Percentiles rank a stretch among this genome's conserved stretches.
Conservation (phyloP, 352 stramenopile genomes). For the Peronospora belbahrii region DNA sequence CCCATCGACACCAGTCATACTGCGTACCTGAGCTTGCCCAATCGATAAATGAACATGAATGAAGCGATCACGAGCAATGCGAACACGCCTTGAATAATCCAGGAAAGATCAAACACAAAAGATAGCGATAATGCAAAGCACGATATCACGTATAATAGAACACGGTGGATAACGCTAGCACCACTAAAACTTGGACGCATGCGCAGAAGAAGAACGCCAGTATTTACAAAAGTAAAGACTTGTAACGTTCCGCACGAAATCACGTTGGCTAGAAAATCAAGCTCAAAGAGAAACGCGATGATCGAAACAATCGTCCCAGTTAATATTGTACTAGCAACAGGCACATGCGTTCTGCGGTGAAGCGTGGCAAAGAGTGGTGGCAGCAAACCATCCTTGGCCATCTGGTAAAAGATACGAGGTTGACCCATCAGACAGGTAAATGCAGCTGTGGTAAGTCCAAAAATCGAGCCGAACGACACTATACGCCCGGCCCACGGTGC, state of each 20-base stretch:
- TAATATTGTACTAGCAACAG: conserved; percentile 81
- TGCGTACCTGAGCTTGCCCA: conserved; percentile 51
- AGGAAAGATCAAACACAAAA: conserved; percentile 59
- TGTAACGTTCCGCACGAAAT: conserved; percentile 88
- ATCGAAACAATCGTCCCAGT: conserved; percentile 71
- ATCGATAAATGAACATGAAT: conserved; percentile 44
- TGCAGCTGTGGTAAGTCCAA: conserved; percentile 84
- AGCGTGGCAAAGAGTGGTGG: conserved; percentile 57
- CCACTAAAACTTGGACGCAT: conserved; percentile 43
- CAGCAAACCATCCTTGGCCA: conserved; percentile 81
- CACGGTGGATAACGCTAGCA: conserved; percentile 35
- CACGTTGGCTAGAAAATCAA: conserved; percentile 88
- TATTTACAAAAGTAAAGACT: conserved; percentile 92
- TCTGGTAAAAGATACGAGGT: conserved; percentile 89
- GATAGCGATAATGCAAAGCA: conserved; percentile 59
- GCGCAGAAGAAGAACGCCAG: conserved; percentile 79
- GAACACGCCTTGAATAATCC: conserved; percentile 31
- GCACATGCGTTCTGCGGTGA: conserved; percentile 54
- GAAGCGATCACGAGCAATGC: conserved; percentile 28
- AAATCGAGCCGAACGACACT: conserved; percentile 89
- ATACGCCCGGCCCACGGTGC: conserved; percentile 67
- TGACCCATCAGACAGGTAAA: conserved; percentile 91
- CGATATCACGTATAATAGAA: conserved; percentile 52
- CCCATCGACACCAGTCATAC: neutral
- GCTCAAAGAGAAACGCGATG: conserved; percentile 85